These are phyloP conservation scores for Diaporthe citriasiana DNA, from an alignment of 2,329 filamentous ascomycete genomes.

Conservation along the genomic window DNA sequence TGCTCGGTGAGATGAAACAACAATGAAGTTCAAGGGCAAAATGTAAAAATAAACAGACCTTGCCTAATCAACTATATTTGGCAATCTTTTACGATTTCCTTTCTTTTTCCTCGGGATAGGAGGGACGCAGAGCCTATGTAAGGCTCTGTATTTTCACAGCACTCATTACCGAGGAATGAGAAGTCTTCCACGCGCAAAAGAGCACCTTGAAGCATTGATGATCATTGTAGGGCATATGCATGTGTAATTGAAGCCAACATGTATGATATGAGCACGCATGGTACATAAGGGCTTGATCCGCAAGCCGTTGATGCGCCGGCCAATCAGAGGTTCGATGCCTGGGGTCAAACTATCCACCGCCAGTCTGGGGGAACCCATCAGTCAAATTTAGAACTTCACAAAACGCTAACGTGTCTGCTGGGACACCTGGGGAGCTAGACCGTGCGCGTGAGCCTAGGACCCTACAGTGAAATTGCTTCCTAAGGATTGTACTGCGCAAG, in stretches of 20 bases:
- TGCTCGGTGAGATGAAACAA: not conserved
- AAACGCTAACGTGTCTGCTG: not conserved
- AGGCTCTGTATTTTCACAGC: not conserved
- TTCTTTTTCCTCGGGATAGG: not conserved
- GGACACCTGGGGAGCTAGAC: not conserved
- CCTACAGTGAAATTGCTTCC: not conserved
- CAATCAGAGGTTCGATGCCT: not conserved
- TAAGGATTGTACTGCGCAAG: not conserved
- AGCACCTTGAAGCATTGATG: not conserved
- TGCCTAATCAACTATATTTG: too few relatives aligned
- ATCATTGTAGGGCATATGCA: not conserved
- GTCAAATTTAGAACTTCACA: not conserved
- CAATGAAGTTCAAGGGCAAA: not conserved
- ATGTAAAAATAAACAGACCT: too few relatives aligned
- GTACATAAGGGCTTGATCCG: not conserved
- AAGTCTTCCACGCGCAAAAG: not conserved
- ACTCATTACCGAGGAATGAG: not conserved
- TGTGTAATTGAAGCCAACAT: not conserved
- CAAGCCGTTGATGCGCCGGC: not conserved
- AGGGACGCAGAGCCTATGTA: not conserved
- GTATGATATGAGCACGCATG: too few relatives aligned
- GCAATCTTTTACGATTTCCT: not conserved
- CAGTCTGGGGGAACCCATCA: conserved; percentile 1
- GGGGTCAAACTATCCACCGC: not conserved
- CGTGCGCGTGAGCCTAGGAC: not conserved